These are phyloP conservation scores for Ophiocordyceps camponoti-rufipedis DNA, from an alignment of 2,329 filamentous ascomycete species.

Conservation along the genomic window DNA sequence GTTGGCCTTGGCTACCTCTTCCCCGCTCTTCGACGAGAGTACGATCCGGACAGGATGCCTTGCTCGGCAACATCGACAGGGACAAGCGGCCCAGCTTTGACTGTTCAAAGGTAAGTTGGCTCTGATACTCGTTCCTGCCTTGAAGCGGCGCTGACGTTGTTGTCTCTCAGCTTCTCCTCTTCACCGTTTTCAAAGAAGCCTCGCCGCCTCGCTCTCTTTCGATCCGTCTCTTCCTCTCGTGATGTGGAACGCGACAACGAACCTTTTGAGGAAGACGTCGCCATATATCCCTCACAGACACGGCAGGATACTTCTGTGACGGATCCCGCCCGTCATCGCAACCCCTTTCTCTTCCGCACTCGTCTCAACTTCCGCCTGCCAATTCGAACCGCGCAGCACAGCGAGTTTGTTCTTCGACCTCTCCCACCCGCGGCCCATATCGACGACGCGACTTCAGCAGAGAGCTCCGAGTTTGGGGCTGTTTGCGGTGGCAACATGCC, in stretches of 20 bases:
- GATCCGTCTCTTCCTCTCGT: slow-evolving; percentile 3
- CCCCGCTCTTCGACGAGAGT: slow-evolving; percentile 20
- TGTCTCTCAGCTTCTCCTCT: not conserved
- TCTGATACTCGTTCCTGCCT: not conserved
- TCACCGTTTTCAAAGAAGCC: slow-evolving; percentile 1
- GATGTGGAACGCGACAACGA: not conserved
- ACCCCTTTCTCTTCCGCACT: slow-evolving; percentile 18
- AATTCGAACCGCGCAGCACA: not conserved
- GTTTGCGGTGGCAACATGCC: too few relatives aligned
- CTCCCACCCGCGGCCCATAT: not conserved
- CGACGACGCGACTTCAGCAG: too few relatives aligned
- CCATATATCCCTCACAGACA: not conserved
- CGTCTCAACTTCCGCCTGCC: slow-evolving; percentile 7
- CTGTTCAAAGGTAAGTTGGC: not conserved
- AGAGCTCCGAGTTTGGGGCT: too few relatives aligned
- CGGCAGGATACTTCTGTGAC: not conserved
- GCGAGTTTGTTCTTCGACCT: not conserved
- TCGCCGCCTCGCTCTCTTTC: slow-evolving; percentile 4
- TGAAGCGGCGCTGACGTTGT: not conserved
- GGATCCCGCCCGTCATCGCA: slow-evolving; percentile 3
- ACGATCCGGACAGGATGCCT: slow-evolving; percentile 15
- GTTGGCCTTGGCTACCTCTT: slow-evolving; percentile 25
- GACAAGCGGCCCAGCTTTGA: slow-evolving; percentile 2
- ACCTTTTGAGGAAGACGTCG: not conserved
- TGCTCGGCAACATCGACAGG: slow-evolving; percentile 5